Evolutionary conservation across 805 yeast genomes (phyloP).

Genomic region (Teunomyces panamensis): DNA sequence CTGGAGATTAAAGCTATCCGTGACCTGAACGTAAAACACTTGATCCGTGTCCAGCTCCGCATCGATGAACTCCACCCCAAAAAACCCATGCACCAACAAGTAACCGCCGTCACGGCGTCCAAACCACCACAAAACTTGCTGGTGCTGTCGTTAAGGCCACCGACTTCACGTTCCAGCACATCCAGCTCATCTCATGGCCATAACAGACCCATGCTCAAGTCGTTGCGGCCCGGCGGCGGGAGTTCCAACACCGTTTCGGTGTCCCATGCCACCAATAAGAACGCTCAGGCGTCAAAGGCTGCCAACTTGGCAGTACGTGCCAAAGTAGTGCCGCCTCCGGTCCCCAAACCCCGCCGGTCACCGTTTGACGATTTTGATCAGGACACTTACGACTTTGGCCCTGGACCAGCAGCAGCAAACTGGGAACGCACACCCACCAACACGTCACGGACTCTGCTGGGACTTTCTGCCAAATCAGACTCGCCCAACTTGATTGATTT

Average conservation of each 20-base stretch:
- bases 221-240: slow-evolving; percentile 21
- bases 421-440: slow-evolving; percentile 4
- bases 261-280: slow-evolving; percentile 3
- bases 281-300: slow-evolving; percentile 24
- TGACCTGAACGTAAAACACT: slow-evolving; percentile 43
- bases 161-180: neutral
- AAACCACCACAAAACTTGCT: slow-evolving; percentile 10
- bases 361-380: slow-evolving; percentile 41
- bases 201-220: slow-evolving; percentile 28
- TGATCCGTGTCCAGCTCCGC: slow-evolving; percentile 38
- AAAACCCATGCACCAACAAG: slow-evolving; percentile 6
- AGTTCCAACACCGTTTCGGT: neutral
- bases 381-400: slow-evolving; percentile 14
- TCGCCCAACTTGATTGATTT: slow-evolving; percentile 69
- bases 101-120: slow-evolving; percentile 1
- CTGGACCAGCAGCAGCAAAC: neutral
- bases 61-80: slow-evolving; percentile 35
- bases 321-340: neutral
- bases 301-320: slow-evolving; percentile 30
- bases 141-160: slow-evolving; percentile 15
- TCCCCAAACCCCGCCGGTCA: slow-evolving; percentile 2
- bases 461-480: slow-evolving; percentile 3
- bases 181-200: neutral
- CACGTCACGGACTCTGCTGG: slow-evolving; percentile 6
- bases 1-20: slow-evolving; percentile 35